These are phyloP conservation scores for Ceratobasidium sp. DNA, from an alignment of 1,284 basidiomycete species.

Conservation along the genomic window DNA sequence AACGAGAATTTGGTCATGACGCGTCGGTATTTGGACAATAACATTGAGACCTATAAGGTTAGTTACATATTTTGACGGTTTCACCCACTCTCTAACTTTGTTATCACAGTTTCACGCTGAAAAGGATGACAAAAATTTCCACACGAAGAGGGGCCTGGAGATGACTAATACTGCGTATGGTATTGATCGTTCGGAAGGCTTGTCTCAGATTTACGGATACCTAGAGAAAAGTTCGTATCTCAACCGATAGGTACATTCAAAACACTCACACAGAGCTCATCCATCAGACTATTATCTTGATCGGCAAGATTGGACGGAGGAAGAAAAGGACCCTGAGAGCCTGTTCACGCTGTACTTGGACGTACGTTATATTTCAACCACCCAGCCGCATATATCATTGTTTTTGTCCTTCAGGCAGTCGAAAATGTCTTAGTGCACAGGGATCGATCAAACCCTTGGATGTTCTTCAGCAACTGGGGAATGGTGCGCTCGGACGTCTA, in stretches of 20 bases:
- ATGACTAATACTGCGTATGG: background rate
- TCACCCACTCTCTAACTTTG: background rate
- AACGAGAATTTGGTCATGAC: background rate
- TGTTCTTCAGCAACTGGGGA: constrained; percentile 23
- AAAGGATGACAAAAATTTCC: background rate
- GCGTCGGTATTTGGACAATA: constrained; percentile 8
- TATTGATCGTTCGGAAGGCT: background rate
- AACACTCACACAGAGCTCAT: background rate
- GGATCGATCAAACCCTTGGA: background rate
- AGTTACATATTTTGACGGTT: background rate
- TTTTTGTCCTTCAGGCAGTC: background rate
- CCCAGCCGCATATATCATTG: background rate
- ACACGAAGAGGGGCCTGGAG: background rate
- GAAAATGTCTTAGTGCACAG: background rate
- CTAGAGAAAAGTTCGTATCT: background rate
- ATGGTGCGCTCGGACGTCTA: constrained; percentile 4
- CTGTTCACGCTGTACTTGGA: constrained; percentile 5
- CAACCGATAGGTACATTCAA: background rate
- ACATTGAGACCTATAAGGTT: constrained; percentile 4
- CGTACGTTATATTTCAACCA: background rate
- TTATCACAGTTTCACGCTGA: background rate
- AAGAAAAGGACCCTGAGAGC: background rate
- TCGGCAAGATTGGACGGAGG: constrained; percentile 3
- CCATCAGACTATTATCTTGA: constrained; percentile 17
- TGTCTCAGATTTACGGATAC: constrained; percentile 1